phyloP scores from a whole-genome alignment of 257 asterid species.

The Scutellaria baicalensis region DNA sequence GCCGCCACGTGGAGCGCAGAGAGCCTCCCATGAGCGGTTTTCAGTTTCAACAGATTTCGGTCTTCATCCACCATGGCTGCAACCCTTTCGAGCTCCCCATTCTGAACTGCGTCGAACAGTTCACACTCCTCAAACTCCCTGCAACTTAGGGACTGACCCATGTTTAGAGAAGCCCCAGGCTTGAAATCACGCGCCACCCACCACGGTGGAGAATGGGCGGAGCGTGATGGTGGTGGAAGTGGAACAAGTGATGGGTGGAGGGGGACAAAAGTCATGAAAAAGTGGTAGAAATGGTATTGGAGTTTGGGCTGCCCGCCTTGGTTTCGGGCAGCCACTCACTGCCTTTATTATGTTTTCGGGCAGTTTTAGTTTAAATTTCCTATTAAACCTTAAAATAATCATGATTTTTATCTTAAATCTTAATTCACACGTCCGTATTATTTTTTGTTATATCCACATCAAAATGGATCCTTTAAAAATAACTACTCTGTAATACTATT shows the following conservation, averaged over 20 bases:
- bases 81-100: slow-evolving; percentile 55
- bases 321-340: slow-evolving; percentile 33
- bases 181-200: slow-evolving; percentile 49
- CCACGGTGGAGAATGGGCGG: slow-evolving; percentile 41
- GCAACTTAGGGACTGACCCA: slow-evolving; percentile 81
- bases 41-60: slow-evolving; percentile 36
- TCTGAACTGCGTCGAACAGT: slow-evolving; percentile 54
- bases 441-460: too few species aligned
- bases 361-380: slow-evolving; percentile 19
- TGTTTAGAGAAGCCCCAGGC: neutral
- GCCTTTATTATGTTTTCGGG: slow-evolving; percentile 27
- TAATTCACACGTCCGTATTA: too few species aligned
- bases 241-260: slow-evolving; percentile 6
- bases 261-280: slow-evolving; percentile 13
- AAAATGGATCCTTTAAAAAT: too few species aligned
- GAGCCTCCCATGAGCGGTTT: slow-evolving; percentile 35
- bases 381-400: neutral
- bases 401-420: too few species aligned
- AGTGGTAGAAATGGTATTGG: slow-evolving; percentile 24
- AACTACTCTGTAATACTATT: too few species aligned
- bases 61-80: slow-evolving; percentile 47
- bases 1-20: slow-evolving; percentile 74
- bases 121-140: slow-evolving; percentile 30
- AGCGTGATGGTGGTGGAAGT: slow-evolving; percentile 26
- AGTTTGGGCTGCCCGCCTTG: slow-evolving; percentile 45